A percentile compares a stretch with the other conserved stretches of the same genome.
phyloP scores from a whole-genome alignment of 164 flowering plant genomes.

The Liquidambar formosana region DNA sequence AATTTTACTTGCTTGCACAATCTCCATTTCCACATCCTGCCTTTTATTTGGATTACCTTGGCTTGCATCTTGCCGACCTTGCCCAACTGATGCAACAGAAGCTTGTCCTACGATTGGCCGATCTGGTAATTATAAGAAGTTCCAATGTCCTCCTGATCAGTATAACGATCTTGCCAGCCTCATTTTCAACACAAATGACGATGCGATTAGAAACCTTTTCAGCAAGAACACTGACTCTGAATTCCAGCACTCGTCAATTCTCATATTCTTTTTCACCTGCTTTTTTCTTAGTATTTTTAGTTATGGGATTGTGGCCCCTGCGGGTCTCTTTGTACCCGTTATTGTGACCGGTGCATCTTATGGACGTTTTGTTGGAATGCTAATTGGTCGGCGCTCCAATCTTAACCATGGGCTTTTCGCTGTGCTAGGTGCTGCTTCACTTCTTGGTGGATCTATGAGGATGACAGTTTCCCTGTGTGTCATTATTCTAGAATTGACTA shows the following conservation, averaged over 20 bases:
- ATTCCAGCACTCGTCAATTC: slow-evolving; percentile 57
- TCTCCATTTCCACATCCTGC: slow-evolving; percentile 81
- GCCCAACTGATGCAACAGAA: slow-evolving; percentile 68
- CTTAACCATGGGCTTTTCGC: slow-evolving; percentile 85
- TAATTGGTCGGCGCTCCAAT: slow-evolving; percentile 53
- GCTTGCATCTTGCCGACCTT: slow-evolving; percentile 74
- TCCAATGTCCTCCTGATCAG: slow-evolving; percentile 76
- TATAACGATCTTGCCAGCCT: slow-evolving; percentile 97
- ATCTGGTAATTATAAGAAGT: slow-evolving; percentile 92
- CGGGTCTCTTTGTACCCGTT: slow-evolving; percentile 85
- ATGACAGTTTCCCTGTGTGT: slow-evolving; percentile 86
- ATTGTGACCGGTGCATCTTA: slow-evolving; percentile 87
- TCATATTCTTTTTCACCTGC: slow-evolving; percentile 67
- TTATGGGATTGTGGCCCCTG: slow-evolving; percentile 79
- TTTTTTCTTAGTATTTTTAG: slow-evolving; percentile 74
- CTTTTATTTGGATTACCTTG: slow-evolving; percentile 89
- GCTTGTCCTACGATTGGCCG: slow-evolving; percentile 90
- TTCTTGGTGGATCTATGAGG: slow-evolving; percentile 95
- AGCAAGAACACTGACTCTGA: slow-evolving; percentile 65
- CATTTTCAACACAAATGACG: slow-evolving; percentile 89
- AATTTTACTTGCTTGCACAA: slow-evolving; percentile 67
- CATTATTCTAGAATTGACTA: slow-evolving; percentile 76
- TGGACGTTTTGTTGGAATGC: slow-evolving; percentile 82
- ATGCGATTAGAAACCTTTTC: slow-evolving; percentile 86
- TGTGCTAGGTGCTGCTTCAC: slow-evolving; percentile 86